Base-by-base conservation (phyloP, 192 early-diverging fungal genomes). In the Jimgerdemannia flammicorona region DNA sequence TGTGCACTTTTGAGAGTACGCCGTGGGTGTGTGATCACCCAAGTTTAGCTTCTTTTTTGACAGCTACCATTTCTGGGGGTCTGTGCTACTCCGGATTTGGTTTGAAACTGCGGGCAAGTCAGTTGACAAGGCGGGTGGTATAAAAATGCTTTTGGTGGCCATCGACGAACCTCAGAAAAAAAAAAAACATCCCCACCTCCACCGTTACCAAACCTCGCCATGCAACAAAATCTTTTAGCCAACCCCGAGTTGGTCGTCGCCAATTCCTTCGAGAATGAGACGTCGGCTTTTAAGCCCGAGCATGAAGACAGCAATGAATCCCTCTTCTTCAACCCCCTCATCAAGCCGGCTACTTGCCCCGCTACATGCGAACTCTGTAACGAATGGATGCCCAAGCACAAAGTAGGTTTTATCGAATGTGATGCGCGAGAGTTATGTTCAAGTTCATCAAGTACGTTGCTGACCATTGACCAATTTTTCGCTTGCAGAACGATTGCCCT, bases 311-410 rank as follows among this genome's bases (percentile, higher is more conserved):
- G 49, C 49, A 6, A 59, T 59, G 14, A 59, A 10, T 14, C 49
- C 14, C 49, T 59, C 8, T 59, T 59, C 14, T 6, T 14, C 8
- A 14, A 59, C 49, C 49, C 49, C 6, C 49, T 59, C 14, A 59
- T 59, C 6, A 59, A 59, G 49, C 49, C 49, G 8, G 14, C 2
- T 10, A 1, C 49, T 14, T 74, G 72, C 44, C 79, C 79, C 77
- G 79, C 79, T 69, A 80, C 79, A 19, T 80, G 79, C 66, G 79
- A 80, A 67, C 66, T 80, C 44, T 80, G 79, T n/a, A 69, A 72
- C 39, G 73, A 80, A 6, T 80, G 79, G 79, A 71, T 80, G 64
- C 79, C 79, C 59, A 20, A 75, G 8, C 79, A 80, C 66, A 65
- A 43, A 66, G 79, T 80, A 77, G 68, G 75, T 68, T 59, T n/a